phyloP scores from a whole-genome alignment of 176 grass and related monocot genomes.

The Pharus latifolius region DNA sequence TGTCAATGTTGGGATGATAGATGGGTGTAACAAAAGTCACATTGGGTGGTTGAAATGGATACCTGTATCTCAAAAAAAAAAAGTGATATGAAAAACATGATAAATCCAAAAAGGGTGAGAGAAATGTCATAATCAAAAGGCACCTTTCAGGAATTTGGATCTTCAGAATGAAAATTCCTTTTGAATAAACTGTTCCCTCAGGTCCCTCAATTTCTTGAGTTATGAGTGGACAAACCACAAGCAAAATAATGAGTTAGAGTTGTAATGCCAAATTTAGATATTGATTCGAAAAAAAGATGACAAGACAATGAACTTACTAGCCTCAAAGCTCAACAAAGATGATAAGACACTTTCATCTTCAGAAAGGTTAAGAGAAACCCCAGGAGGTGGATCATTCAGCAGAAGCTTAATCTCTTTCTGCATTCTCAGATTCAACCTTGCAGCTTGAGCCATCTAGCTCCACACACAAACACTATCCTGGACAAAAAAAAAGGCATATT shows the following conservation, averaged over 20 bases:
- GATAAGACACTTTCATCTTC: slow-evolving; percentile 28
- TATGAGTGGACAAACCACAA: neutral
- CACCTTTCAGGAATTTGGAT: slow-evolving; percentile 90
- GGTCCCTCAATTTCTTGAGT: slow-evolving; percentile 63
- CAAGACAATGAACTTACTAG: slow-evolving; percentile 37
- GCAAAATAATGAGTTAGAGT: neutral
- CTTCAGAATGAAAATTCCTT: slow-evolving; percentile 69
- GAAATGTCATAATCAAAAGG: neutral
- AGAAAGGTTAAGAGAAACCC: slow-evolving; percentile 65
- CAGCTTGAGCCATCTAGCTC: slow-evolving; percentile 56
- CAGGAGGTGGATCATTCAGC: slow-evolving; percentile 62
- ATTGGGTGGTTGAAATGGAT: slow-evolving; percentile 88
- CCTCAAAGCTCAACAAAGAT: slow-evolving; percentile 50
- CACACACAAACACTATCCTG: neutral
- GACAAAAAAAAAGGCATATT: neutral
- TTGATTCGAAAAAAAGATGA: neutral
- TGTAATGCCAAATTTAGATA: neutral
- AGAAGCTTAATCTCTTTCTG: slow-evolving; percentile 90
- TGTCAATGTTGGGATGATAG: slow-evolving; percentile 97
- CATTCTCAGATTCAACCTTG: slow-evolving; percentile 66
- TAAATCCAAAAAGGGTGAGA: neutral
- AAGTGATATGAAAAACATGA: slow-evolving; percentile 2
- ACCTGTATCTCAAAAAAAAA: slow-evolving; percentile 42
- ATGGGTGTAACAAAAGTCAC: slow-evolving; percentile 87
- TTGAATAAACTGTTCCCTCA: slow-evolving; percentile 62